A percentile compares a stretch with the other conserved stretches of the same genome.
Evolutionary conservation across 1,284 basidiomycete species (phyloP).

Genomic region (Ganoderma meredithae): DNA sequence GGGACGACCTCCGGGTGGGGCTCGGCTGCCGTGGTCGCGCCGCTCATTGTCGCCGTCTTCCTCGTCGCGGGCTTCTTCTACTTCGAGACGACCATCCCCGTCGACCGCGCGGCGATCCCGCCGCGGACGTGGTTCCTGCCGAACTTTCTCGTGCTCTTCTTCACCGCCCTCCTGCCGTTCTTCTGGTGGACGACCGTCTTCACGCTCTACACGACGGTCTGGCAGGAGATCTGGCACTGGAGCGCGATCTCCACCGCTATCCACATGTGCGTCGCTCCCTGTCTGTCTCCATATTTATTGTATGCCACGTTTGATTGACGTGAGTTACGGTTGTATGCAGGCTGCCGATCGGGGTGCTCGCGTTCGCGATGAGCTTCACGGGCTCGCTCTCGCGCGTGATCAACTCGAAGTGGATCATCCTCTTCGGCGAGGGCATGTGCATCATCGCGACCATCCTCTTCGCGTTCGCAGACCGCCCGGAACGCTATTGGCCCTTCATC

Average conservation of each 20-base stretch:
- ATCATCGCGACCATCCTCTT: constrained; percentile 52
- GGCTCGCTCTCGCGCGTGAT: constrained; percentile 47
- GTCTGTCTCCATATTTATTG: no score
- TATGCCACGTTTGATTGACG: background rate
- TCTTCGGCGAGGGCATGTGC: constrained; percentile 47
- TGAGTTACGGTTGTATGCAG: constrained; percentile 33
- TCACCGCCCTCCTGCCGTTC: constrained; percentile 48
- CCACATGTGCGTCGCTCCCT: constrained; percentile 44
- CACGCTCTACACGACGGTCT: constrained; percentile 47
- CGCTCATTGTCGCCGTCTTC: constrained; percentile 51
- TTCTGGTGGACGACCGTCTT: constrained; percentile 52
- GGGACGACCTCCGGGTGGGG: constrained; percentile 54
- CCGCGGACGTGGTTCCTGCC: constrained; percentile 51
- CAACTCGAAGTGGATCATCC: constrained; percentile 53
- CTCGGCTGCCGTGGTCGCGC: constrained; percentile 48
- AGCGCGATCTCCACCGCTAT: constrained; percentile 47
- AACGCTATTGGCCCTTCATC: constrained; percentile 53
- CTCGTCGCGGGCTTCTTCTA: constrained; percentile 50
- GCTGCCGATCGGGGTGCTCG: constrained; percentile 50
- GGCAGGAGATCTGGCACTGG: constrained; percentile 50
- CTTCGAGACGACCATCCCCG: constrained; percentile 50
- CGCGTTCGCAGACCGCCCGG: constrained; percentile 48
- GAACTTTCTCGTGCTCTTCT: constrained; percentile 50
- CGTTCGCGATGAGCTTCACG: constrained; percentile 46
- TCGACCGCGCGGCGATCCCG: constrained; percentile 48